Conservation (phyloP, 495 filamentous ascomycete species). For the Talaromyces proteolyticus region DNA sequence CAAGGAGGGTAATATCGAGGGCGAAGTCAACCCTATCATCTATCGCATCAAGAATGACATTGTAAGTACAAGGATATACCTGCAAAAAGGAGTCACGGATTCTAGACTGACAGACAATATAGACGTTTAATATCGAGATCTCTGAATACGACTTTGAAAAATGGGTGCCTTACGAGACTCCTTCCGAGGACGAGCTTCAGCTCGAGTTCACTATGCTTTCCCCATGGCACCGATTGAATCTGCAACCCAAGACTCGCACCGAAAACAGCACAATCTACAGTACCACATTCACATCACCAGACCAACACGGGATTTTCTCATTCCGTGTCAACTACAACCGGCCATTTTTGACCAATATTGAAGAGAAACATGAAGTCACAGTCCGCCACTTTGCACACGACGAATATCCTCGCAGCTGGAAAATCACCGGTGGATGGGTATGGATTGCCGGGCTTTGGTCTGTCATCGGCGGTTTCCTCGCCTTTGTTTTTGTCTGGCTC, state of each 20-base stretch:
- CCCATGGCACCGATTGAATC: constrained; percentile 87
- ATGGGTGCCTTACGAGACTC: constrained; percentile 67
- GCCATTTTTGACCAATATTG: constrained; percentile 80
- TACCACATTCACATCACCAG: constrained; percentile 72
- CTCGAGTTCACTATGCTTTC: constrained; percentile 99
- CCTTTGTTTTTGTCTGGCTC: constrained; percentile 83
- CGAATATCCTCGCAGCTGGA: constrained; percentile 88
- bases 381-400: constrained; percentile 95
- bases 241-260: constrained; percentile 52
- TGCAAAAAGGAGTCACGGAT: constrained; percentile 5
- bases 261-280: constrained; percentile 68
- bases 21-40: constrained; percentile 71
- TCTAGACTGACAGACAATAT: constrained; percentile 17
- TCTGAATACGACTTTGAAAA: constrained; percentile 72
- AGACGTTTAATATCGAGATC: constrained; percentile 85
- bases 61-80: constrained; percentile 61
- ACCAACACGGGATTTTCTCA: constrained; percentile 98
- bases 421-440: constrained; percentile 86
- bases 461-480: constrained; percentile 78
- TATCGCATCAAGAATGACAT: constrained; percentile 97
- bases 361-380: constrained; percentile 92
- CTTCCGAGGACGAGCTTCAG: constrained; percentile 66
- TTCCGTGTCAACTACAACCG: constrained; percentile 95
- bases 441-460: constrained; percentile 88
- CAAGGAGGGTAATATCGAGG: constrained; percentile 26